Percentiles rank a stretch among this genome's conserved stretches.
These are phyloP conservation scores for Tricholoma hemisulphureum DNA, from an alignment of 768 basidiomycete species.

Conservation along the genomic window DNA sequence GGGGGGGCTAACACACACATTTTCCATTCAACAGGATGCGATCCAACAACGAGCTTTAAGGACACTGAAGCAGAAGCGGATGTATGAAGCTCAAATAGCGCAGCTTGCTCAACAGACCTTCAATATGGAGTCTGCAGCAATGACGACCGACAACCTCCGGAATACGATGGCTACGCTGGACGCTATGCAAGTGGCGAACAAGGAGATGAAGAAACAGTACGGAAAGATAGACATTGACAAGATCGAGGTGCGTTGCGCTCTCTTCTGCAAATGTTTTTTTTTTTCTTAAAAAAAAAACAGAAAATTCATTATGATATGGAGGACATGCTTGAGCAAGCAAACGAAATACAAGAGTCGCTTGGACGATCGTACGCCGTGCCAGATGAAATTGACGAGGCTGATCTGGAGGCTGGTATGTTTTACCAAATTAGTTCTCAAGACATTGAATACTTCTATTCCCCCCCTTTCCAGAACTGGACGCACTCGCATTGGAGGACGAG, in stretches of 20 bases:
- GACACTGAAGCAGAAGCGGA: slow-evolving; percentile 90
- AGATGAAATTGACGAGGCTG: slow-evolving; percentile 96
- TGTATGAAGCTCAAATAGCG: slow-evolving; percentile 91
- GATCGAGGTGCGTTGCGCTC: slow-evolving; percentile 73
- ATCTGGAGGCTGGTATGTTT: slow-evolving; percentile 85
- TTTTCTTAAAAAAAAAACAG: too few relatives aligned
- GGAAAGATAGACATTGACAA: slow-evolving; percentile 97
- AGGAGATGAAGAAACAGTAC: slow-evolving; percentile 95
- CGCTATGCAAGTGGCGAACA: slow-evolving; percentile 94
- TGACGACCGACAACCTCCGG: slow-evolving; percentile 95
- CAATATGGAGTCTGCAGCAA: slow-evolving; percentile 96
- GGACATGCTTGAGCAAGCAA: slow-evolving; percentile 93
- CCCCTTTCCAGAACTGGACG: slow-evolving; percentile 80
- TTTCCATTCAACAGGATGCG: slow-evolving; percentile 58
- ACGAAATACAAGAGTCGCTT: slow-evolving; percentile 94
- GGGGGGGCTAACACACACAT: too few relatives aligned
- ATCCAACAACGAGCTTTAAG: slow-evolving; percentile 93
- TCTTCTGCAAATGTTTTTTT: neutral
- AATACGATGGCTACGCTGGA: slow-evolving; percentile 99
- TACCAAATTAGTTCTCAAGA: neutral
- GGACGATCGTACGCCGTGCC: slow-evolving; percentile 94
- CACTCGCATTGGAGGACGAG: slow-evolving; percentile 87
- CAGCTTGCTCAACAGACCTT: slow-evolving; percentile 94
- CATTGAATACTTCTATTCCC: neutral
- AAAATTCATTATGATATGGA: slow-evolving; percentile 98